phyloP scores from a whole-genome alignment of 1,139 yeast species.

The Scheffersomyces segobiensis region DNA sequence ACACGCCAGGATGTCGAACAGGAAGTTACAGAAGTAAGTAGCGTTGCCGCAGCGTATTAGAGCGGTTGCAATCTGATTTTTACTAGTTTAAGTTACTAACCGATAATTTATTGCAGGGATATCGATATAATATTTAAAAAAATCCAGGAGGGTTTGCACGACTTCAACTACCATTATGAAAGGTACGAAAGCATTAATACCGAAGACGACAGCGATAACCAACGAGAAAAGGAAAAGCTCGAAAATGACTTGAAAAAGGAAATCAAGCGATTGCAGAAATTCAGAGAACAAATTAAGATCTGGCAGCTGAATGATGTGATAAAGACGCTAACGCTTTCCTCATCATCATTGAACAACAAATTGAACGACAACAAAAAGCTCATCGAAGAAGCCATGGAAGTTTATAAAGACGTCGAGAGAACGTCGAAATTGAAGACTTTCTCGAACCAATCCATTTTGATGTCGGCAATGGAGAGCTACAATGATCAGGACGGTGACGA shows the following conservation, averaged over 20 bases:
- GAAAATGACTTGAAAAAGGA: conserved; percentile 29
- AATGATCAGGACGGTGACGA: conserved; percentile 21
- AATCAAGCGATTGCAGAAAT: conserved; percentile 28
- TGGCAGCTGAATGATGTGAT: conserved; percentile 44
- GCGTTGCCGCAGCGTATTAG: neutral
- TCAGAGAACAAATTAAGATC: conserved; percentile 29
- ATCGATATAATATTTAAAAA: conserved; percentile 29
- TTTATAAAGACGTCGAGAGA: conserved; percentile 48
- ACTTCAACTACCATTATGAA: conserved; percentile 43
- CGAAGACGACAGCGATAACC: conserved; percentile 34
- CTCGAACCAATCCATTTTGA: conserved; percentile 48
- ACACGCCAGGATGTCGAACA: conserved; percentile 31
- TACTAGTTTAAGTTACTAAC: neutral
- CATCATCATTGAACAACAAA: conserved; percentile 19
- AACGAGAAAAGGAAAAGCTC: conserved; percentile 26
- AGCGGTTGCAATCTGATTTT: neutral
- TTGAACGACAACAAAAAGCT: conserved; percentile 42
- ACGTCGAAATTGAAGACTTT: conserved; percentile 47
- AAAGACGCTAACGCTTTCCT: conserved; percentile 21
- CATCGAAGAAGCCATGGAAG: conserved; percentile 53
- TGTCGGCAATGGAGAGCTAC: conserved; percentile 40
- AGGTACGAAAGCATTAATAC: conserved; percentile 36
- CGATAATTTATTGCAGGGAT: conserved; percentile 14
- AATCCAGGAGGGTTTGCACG: conserved; percentile 30
- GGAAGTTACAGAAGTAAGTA: conserved; percentile 51